A percentile compares a stretch with the other conserved stretches of the same genome.
These are phyloP conservation scores for Cruciata laevipes DNA, from an alignment of 257 asterid genomes.

Conservation along the genomic window DNA sequence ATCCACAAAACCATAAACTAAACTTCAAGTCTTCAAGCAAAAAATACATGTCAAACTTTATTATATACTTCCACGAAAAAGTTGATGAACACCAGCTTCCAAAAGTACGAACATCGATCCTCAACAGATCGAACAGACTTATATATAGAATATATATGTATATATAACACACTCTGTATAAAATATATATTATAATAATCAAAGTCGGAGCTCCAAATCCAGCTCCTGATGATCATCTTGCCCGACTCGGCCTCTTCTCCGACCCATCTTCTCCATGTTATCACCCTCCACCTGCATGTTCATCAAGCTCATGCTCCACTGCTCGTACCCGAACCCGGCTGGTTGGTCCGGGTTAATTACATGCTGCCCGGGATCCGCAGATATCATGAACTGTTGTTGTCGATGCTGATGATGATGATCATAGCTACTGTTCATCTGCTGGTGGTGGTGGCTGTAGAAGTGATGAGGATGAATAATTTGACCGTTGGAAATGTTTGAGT, in stretches of 20 bases:
- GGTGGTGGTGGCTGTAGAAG: slow-evolving; percentile 12
- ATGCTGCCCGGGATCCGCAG: slow-evolving; percentile 12
- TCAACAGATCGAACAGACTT: background rate
- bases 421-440: slow-evolving; percentile 1
- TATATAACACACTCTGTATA: background rate
- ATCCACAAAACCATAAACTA: background rate
- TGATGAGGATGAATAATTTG: slow-evolving; percentile 1
- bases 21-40: no score
- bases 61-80: background rate
- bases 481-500: slow-evolving; percentile 12
- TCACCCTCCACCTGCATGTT: slow-evolving; percentile 5
- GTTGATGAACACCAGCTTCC: background rate
- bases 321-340: slow-evolving; percentile 22
- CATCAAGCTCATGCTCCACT: slow-evolving; percentile 41
- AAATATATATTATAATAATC: slow-evolving; percentile 21
- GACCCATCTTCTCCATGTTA: slow-evolving; percentile 15
- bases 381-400: slow-evolving; percentile 14
- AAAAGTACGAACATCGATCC: background rate
- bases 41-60: background rate
- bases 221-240: slow-evolving; percentile 37
- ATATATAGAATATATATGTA: no score
- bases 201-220: slow-evolving; percentile 84
- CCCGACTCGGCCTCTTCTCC: slow-evolving; percentile 17
- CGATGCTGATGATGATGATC: slow-evolving; percentile 13
- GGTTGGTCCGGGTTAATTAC: slow-evolving; percentile 1